Base-by-base conservation (phyloP, 768 basidiomycete genomes). In the Tulasnella calospora region DNA sequence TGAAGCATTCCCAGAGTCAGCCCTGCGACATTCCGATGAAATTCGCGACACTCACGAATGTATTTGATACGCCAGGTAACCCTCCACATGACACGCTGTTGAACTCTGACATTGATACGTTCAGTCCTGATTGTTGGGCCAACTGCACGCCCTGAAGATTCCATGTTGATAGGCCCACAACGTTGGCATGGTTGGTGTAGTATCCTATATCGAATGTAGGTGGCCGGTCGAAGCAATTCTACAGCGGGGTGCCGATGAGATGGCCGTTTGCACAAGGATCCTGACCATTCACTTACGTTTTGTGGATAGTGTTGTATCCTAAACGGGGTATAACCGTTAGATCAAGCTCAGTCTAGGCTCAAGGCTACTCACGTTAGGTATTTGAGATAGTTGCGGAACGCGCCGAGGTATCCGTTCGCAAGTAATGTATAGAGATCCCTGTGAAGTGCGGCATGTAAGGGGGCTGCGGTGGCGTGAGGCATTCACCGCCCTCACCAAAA, bases 281-380 rank as follows among this genome's bases (percentile, higher is more conserved):
- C 10, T n/a, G 38, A 44, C 23, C 73, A 0, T 12, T 10, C 38
- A 57, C 77, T 70, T 27, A 78, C 77, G 38, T 79, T 67, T 30
- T 79, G 80, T 27, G 80, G 80, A 51, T 80, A 80, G 38, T 80
- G 79, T 51, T 80, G 80, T 27, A 79, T 35, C 30, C 79, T 80
- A 23, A 72, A 30, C 27, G 70, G 3, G 3, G 0, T 2, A 2
- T 6, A 2, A 9, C 21, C 15, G 35, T 33, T 41, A 70, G 36
- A 2, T 19, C 27, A 13, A 15, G 79, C 17, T 38, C 13, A 23
- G 21, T 33, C 8, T 30, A 15, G 27, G 23, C 35, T 41, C 15
- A 23, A 38, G 41, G 17, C 41, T 19, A 40, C 77, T 69, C 44
- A 80, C 72, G 78, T 79, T 33, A 79, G n/a, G 57, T 80, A 80